Percentiles rank a stretch among this genome's conserved stretches.
Evolutionary conservation across 2,329 filamentous ascomycete species (phyloP).

Genomic region (Mycosphaerella sp.): DNA sequence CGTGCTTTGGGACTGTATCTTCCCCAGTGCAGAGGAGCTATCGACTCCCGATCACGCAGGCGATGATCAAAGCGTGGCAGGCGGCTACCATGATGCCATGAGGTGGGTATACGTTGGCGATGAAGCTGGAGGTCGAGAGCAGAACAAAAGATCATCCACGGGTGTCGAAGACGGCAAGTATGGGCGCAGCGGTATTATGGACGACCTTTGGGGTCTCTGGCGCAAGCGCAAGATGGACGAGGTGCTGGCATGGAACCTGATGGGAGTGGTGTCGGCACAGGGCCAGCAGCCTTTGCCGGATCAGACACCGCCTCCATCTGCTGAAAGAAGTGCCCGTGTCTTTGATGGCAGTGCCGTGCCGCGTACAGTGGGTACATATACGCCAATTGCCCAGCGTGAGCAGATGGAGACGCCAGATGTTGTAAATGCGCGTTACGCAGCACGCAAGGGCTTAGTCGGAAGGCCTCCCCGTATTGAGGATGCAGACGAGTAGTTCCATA

Average conservation of each 20-base stretch:
- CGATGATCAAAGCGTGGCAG: slow-evolving; percentile 35
- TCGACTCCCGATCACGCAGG: slow-evolving; percentile 34
- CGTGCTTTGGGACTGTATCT: slow-evolving; percentile 94
- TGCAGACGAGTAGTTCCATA: slow-evolving; percentile 14
- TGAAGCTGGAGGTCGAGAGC: slow-evolving; percentile 39
- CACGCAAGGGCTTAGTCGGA: slow-evolving; percentile 42
- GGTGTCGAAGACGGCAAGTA: slow-evolving; percentile 54
- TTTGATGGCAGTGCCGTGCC: slow-evolving; percentile 55
- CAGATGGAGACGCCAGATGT: slow-evolving; percentile 54
- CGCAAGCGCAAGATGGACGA: slow-evolving; percentile 83
- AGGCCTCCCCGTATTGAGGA: slow-evolving; percentile 10
- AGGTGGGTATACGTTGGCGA: slow-evolving; percentile 77
- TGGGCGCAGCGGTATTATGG: slow-evolving; percentile 60
- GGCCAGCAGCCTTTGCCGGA: slow-evolving; percentile 25
- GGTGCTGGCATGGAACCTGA: slow-evolving; percentile 66
- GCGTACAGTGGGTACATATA: slow-evolving; percentile 52
- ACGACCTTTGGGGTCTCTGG: slow-evolving; percentile 78
- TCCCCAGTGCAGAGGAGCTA: slow-evolving; percentile 51
- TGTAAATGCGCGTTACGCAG: slow-evolving; percentile 56
- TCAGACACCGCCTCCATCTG: slow-evolving; percentile 11
- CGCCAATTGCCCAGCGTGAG: slow-evolving; percentile 50
- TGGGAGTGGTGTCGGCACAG: slow-evolving; percentile 54
- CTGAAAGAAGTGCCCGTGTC: slow-evolving; percentile 44
- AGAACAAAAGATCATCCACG: slow-evolving; percentile 25
- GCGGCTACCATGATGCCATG: slow-evolving; percentile 53